Evolutionary conservation across 495 filamentous ascomycete genomes (phyloP), one percentile per base, ranked within the genome.

Genomic region (Podospora australis): DNA sequence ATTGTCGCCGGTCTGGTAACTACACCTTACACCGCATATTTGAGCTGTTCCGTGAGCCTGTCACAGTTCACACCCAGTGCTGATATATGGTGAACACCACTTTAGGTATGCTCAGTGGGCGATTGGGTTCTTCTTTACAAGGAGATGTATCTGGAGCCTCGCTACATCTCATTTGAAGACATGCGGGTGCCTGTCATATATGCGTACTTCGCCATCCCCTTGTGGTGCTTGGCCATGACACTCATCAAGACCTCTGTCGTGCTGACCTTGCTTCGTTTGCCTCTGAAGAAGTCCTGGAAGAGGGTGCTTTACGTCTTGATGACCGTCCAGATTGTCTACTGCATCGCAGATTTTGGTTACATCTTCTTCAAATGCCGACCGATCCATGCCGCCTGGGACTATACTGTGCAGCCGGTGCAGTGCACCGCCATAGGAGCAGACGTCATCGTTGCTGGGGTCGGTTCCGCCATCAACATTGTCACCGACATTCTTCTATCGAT

Each of bases 151-250:
- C 10, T 49, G 1, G 13, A 51, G 8, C 43, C 50, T 0, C 26
- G 45, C 9, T 1, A 34, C 2, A 48, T 53, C 44, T 10, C 46
- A 6, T 11, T 39, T 2, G 39, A 20, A 4, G 10, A 17, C 8
- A 39, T 42, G 2, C 28, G 35, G 2, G 6, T 17, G 6, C 43
- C 41, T 8, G 32, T 51, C 46, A 41, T 21, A 23, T 17, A 44
- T 4, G 43, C 53, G 4, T 51, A 55, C 39, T 19, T 56, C 28
- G 49, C 49, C 32, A 53, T 56, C 14, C 43, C 53, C 4, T 8
- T 59, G 4, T 59, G 56, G 56, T 28, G 11, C 2, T n/a, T 53
- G 6, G 7, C 49, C 46, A 59, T 59, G 56, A 49, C 53, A 14
- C 41, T 46, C 16, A 50, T 56, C 47, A 59, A 59, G 50, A 44